Evolutionary conservation across 176 grass and related monocot genomes (phyloP), one percentile per base, ranked within the genome.

Genomic region (Cocos nucifera): DNA sequence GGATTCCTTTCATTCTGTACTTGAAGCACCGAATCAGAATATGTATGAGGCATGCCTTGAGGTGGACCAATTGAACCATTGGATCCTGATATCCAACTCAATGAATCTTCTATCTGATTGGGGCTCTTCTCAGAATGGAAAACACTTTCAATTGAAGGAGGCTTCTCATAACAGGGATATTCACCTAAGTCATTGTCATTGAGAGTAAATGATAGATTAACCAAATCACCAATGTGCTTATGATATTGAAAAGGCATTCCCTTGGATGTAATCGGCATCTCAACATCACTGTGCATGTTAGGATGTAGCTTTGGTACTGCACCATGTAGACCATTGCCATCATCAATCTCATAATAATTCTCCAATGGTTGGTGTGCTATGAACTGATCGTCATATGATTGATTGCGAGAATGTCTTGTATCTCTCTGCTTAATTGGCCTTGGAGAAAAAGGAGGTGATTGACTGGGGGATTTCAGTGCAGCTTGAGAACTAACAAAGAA

Each of bases 1-100:
- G 62, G 56, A 67, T 48, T 65, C 27, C 30, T 57, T n/a, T 63
- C 68, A 59, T 20, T 48, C 17, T 22, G 56, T 59, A 67, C 76
- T 28, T 83, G 79, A 53, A 88, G 20, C 64, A 82, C 56, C 68
- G 93, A 81, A 66, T 92, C 79, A 1, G 93, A 92, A n/a, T 62
- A 86, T 58, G 74, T 75, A 88, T 84, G 86, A 50, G 78, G 62
- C 77, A 87, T 82, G 53, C 78, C 69, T 60, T 69, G 58, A 79
- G 61, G 58, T 71, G 73, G 60, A 12, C 53, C 59, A 56, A 32
- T 16, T 57, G 58, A 69, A 26, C 73, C 85, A 58, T 77, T 69
- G 25, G 67, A 51, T 16, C 53, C 66, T 67, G 73, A 27, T 49
- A 66, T 50, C 70, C 29, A 49, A 56, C 54, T 57, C 66, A 59